A percentile compares a stretch with the other conserved stretches of the same genome.
Evolutionary conservation across 768 basidiomycete species (phyloP).

Genomic region (Sporobolomyces pararoseus): DNA sequence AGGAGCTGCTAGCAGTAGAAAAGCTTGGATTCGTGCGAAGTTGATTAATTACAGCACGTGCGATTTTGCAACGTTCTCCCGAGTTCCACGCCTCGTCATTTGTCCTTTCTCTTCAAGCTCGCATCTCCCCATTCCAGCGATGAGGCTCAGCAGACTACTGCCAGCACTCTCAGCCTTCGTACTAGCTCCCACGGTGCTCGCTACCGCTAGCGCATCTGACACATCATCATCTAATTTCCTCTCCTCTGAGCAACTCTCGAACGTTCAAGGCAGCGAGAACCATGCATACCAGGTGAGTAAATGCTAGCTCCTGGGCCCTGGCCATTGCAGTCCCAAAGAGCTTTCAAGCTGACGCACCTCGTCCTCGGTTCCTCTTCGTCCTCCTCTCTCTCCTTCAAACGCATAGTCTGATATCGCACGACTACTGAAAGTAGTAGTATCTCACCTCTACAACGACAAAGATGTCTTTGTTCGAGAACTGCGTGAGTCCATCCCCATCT

Average conservation of each 20-base stretch:
- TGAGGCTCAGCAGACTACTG: constrained; percentile 1
- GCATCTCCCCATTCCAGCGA: not conserved
- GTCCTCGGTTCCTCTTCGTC: too few species aligned
- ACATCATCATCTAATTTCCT: constrained; percentile 14
- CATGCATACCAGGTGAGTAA: constrained; percentile 39
- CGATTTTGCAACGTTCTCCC: not conserved
- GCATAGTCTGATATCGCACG: constrained; percentile 56
- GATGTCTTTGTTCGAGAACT: constrained; percentile 67
- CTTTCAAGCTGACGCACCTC: not conserved
- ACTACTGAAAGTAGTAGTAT: constrained; percentile 55
- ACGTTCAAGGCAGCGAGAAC: constrained; percentile 23
- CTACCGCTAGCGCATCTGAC: not conserved
- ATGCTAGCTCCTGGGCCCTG: too few species aligned
- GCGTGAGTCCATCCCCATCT: constrained; percentile 43
- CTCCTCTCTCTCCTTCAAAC: constrained; percentile 1
- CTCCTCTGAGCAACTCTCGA: constrained; percentile 29
- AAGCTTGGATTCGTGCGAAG: not conserved
- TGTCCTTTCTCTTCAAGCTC: not conserved
- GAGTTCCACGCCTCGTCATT: not conserved
- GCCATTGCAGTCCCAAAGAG: not conserved
- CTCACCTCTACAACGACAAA: constrained; percentile 57
- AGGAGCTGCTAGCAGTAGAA: not conserved
- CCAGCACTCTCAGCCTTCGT: not conserved
- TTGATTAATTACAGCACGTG: not conserved
- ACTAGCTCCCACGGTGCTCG: not conserved